Base-by-base conservation (phyloP, 2,329 filamentous ascomycete species). In the Ophiostoma fasciatum region DNA sequence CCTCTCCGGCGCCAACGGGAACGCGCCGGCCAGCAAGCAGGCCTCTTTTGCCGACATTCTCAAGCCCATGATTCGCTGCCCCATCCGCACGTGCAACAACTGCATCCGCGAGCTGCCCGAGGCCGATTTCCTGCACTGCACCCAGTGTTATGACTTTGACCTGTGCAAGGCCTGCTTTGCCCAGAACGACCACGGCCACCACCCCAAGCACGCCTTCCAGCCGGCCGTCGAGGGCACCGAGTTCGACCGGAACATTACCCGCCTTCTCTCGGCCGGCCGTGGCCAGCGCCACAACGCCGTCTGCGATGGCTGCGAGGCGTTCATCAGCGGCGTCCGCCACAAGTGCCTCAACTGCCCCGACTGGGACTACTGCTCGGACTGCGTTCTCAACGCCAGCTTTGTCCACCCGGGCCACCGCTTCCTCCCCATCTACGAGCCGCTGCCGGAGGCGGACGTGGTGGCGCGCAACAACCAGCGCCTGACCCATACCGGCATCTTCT, bases 341-440 rank as follows among this genome's bases (percentile, higher is more conserved):
- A 98, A 98, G 68, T 98, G 90, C 57, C 67, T 96, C 45, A 78
- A 84, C 54, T 98, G 90, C 64, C 90, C 92, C 29, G 90, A 98
- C 57, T 98, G 84, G 81, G 90, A 98, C 52, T 96, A 82, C 61
- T 98, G 90, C 64, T 68, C 70, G 18, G 64, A 72, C 8, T 98
- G 92, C 58, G 58, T 83, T 40, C 60, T 66, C 48, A 72, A 68
- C 46, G 78, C 82, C 30, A 57, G 60, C 41, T 67, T 74, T 48
- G 74, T 70, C 33, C 92, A 98, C 55, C 74, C 82, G 14, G 68
- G 71, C 38, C 90, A 98, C 57, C 81, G 87, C 46, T 96, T 98
- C 52, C 82, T 82, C 11, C 74, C 84, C 28, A 71, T 98, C 46
- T 94, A 90, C 50, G 80, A 84, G 48, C 61, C 56, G 40, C 59